Percentiles rank a stretch among this genome's conserved stretches.
Conservation (phyloP, 2,329 filamentous ascomycete genomes). For the Alternaria viburni region DNA sequence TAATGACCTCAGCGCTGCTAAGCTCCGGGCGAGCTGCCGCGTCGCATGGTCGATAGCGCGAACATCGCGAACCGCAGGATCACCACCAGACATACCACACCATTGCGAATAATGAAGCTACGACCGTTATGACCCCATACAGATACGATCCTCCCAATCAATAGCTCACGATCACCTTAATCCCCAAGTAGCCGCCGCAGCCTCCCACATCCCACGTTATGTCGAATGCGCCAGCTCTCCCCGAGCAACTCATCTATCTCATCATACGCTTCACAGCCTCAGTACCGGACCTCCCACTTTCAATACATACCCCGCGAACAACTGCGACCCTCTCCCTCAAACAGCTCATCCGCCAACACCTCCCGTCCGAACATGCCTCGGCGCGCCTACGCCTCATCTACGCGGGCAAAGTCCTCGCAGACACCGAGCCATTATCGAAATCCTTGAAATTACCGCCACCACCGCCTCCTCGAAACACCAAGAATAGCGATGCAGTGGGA, state of each 20-base stretch:
- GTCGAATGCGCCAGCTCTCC: slow-evolving; percentile 36
- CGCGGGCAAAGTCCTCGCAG: slow-evolving; percentile 82
- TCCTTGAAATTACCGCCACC: slow-evolving; percentile 70
- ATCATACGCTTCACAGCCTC: slow-evolving; percentile 90
- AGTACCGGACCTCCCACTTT: slow-evolving; percentile 80
- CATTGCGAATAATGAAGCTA: not conserved
- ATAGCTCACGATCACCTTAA: slow-evolving; percentile 4
- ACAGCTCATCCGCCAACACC: slow-evolving; percentile 75
- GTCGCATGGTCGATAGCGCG: slow-evolving; percentile 5
- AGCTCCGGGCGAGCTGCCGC: slow-evolving; percentile 26
- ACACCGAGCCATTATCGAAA: slow-evolving; percentile 70
- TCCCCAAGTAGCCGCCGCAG: slow-evolving; percentile 2
- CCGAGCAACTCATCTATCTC: slow-evolving; percentile 65
- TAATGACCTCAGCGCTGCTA: slow-evolving; percentile 31
- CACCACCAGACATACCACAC: slow-evolving; percentile 8
- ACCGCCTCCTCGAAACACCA: slow-evolving; percentile 51
- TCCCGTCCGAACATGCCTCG: slow-evolving; percentile 66
- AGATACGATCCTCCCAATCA: not conserved
- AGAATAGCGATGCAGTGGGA: slow-evolving; percentile 21
- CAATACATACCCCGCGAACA: slow-evolving; percentile 70
- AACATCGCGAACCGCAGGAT: slow-evolving; percentile 3
- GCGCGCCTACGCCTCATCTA: slow-evolving; percentile 88
- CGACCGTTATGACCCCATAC: slow-evolving; percentile 6
- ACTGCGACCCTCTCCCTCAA: slow-evolving; percentile 82
- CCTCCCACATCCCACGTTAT: slow-evolving; percentile 24